phyloP scores from a whole-genome alignment of 495 filamentous ascomycete genomes.

The Jackrogersella minutella region DNA sequence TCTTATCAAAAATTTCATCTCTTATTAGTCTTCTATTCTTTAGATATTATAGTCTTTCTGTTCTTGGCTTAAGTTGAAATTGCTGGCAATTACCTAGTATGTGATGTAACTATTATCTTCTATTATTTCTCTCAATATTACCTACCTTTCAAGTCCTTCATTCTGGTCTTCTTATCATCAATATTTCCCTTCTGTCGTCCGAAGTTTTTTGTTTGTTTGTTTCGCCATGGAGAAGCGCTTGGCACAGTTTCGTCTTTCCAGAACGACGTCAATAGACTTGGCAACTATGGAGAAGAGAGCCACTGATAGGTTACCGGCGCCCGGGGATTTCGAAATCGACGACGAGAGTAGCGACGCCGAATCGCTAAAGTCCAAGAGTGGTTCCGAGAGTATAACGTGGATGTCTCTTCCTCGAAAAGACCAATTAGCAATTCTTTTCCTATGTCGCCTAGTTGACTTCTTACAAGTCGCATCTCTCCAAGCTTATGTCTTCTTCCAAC shows the following conservation, averaged over 20 bases:
- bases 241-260: constrained; percentile 12
- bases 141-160: background rate
- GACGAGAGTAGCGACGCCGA: constrained; percentile 12
- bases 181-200: background rate
- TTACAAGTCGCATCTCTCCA: constrained; percentile 56
- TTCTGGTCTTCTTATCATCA: background rate
- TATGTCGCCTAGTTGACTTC: constrained; percentile 60
- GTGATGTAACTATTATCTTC: constrained; percentile 1
- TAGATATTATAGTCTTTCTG: background rate
- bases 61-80: background rate
- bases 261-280: constrained; percentile 29
- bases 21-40: constrained; percentile 15
- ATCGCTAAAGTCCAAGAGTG: constrained; percentile 12
- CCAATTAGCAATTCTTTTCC: constrained; percentile 57
- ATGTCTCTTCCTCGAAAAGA: constrained; percentile 53
- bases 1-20: background rate
- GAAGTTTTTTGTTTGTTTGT: background rate
- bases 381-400: constrained; percentile 38
- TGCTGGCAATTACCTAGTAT: background rate
- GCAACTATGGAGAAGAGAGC: constrained; percentile 6
- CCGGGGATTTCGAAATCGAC: constrained; percentile 18
- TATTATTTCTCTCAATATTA: background rate
- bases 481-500: constrained; percentile 73
- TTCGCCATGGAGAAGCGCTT: constrained; percentile 13
- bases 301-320: constrained; percentile 1